Percentiles rank a stretch among this genome's conserved stretches.
phyloP scores from a whole-genome alignment of 192 early-diverging fungal species.

The Ramicandelaber brevisporus region DNA sequence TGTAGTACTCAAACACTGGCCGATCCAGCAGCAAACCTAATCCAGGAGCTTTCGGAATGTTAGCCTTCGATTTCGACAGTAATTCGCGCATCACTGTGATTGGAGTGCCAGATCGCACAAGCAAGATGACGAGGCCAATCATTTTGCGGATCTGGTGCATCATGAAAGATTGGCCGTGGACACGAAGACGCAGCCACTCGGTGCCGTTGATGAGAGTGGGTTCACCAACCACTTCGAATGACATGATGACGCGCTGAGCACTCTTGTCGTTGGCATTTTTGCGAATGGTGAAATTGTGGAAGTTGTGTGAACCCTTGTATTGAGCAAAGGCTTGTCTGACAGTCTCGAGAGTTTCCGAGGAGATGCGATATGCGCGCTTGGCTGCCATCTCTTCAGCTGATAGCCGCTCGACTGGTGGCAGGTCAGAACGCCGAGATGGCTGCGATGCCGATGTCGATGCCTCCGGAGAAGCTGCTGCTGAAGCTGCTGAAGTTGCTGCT shows the following conservation, averaged over 20 bases:
- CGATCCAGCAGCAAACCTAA: conserved; percentile 69
- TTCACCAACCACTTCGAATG: conserved; percentile 42
- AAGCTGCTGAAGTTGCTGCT: background rate
- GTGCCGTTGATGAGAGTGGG: conserved; percentile 34
- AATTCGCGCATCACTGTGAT: conserved; percentile 31
- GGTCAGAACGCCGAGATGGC: too few relatives aligned
- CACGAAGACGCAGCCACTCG: conserved; percentile 84
- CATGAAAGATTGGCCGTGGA: conserved; percentile 95
- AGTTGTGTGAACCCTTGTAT: conserved; percentile 79
- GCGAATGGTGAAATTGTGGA: conserved; percentile 83
- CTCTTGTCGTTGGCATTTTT: conserved; percentile 47
- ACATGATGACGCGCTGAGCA: conserved; percentile 58
- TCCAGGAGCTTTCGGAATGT: conserved; percentile 91
- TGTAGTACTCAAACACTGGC: conserved; percentile 44
- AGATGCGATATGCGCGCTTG: conserved; percentile 37
- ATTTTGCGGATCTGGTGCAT: conserved; percentile 99
- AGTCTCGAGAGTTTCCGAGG: conserved; percentile 25
- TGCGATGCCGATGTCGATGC: too few relatives aligned
- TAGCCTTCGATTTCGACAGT: conserved; percentile 43
- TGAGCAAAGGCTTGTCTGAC: conserved; percentile 35
- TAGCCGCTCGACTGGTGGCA: too few relatives aligned
- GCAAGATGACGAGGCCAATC: conserved; percentile 75
- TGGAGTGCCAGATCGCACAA: conserved; percentile 48
- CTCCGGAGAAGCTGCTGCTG: conserved; percentile 10
- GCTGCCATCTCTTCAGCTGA: conserved; percentile 30